phyloP scores from a whole-genome alignment of 495 filamentous ascomycete genomes.

The Trichoderma virens region DNA sequence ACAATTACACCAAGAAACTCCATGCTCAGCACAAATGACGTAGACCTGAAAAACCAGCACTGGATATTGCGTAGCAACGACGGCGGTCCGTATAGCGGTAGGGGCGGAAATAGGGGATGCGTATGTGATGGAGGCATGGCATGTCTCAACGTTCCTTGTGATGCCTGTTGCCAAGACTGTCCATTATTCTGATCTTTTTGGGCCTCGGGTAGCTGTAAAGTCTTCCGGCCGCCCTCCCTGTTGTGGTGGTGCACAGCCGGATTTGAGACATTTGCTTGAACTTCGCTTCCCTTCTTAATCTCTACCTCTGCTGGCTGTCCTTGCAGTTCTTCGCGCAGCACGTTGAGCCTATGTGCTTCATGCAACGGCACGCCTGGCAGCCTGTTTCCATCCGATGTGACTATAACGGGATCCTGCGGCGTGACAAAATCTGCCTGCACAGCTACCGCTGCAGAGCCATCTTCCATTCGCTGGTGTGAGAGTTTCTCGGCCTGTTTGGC shows the following conservation, averaged over 20 bases:
- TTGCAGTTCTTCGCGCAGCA: constrained; percentile 46
- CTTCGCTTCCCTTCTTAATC: constrained; percentile 19
- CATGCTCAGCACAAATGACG: constrained; percentile 69
- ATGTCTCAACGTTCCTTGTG: constrained; percentile 29
- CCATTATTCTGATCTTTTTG: neutral
- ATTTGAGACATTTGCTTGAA: constrained; percentile 12
- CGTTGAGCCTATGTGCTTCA: constrained; percentile 62
- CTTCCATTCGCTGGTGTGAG: constrained; percentile 31
- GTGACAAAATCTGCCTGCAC: constrained; percentile 62
- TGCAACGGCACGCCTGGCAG: constrained; percentile 56
- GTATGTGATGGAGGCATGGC: constrained; percentile 55
- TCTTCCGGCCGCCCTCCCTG: constrained; percentile 11
- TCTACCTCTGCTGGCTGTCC: constrained; percentile 16
- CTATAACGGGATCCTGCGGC: constrained; percentile 60
- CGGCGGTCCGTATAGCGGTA: constrained; percentile 77
- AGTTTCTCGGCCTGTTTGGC: constrained; percentile 55
- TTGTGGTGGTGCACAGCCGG: constrained; percentile 11
- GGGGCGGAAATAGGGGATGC: constrained; percentile 79
- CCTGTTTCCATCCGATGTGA: constrained; percentile 54
- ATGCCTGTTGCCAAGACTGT: constrained; percentile 16
- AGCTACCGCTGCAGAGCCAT: constrained; percentile 36
- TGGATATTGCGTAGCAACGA: constrained; percentile 56
- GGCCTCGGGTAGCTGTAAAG: constrained; percentile 12
- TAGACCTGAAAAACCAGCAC: constrained; percentile 49
- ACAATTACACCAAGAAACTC: constrained; percentile 70